A percentile compares a stretch with the other conserved stretches of the same genome.
Evolutionary conservation across 2,329 filamentous ascomycete genomes (phyloP).

Genomic region (Nakataea oryzae): DNA sequence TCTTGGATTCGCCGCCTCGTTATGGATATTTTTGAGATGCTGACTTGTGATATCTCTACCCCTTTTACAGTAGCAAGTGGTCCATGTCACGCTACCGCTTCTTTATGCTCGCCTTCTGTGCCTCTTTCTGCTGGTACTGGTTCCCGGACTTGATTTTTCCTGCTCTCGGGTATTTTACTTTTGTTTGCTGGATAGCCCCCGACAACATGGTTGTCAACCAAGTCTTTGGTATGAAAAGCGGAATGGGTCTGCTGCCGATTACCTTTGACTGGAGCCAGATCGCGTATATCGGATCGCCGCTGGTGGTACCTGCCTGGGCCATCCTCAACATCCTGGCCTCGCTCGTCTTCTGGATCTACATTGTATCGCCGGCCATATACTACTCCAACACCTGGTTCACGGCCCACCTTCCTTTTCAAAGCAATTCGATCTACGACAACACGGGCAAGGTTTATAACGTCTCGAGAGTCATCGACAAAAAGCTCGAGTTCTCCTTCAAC

Average conservation of each 20-base stretch:
- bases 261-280: conserved; percentile 58
- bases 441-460: conserved; percentile 37
- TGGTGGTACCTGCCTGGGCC: conserved; percentile 31
- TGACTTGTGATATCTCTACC: not conserved
- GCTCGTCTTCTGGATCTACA: conserved; percentile 35
- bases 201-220: conserved; percentile 52
- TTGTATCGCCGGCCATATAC: conserved; percentile 31
- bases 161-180: conserved; percentile 50
- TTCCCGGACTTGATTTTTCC: conserved; percentile 53
- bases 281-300: conserved; percentile 35
- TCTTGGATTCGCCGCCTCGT: not conserved
- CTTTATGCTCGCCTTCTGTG: conserved; percentile 35
- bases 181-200: conserved; percentile 51
- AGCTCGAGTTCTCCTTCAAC: conserved; percentile 29
- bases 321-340: conserved; percentile 34
- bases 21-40: not conserved
- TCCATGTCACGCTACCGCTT: conserved; percentile 30
- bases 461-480: conserved; percentile 31
- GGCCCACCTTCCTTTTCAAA: conserved; percentile 39
- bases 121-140: conserved; percentile 46
- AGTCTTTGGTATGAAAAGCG: conserved; percentile 51
- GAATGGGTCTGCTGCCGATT: conserved; percentile 50
- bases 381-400: conserved; percentile 40
- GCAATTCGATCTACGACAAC: conserved; percentile 43
- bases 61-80: conserved; percentile 19